Evolutionary conservation across 2,329 filamentous ascomycete species (phyloP).

Genomic region (Didymella lethalis): DNA sequence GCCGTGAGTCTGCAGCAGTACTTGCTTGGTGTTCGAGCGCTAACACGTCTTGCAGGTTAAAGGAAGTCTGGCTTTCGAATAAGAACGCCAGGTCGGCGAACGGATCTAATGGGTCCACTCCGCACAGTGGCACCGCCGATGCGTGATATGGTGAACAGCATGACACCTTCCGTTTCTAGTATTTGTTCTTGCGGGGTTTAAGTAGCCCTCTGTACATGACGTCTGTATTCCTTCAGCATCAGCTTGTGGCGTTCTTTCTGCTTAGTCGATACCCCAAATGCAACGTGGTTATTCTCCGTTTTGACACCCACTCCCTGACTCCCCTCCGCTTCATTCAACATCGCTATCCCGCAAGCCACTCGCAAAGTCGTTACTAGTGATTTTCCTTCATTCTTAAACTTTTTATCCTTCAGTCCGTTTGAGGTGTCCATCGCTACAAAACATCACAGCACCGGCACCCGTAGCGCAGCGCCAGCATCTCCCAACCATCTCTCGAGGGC

Average conservation of each 20-base stretch:
- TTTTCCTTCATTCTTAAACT: background rate
- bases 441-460: background rate
- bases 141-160: background rate
- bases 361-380: background rate
- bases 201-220: slow-evolving; percentile 28
- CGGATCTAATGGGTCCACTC: slow-evolving; percentile 33
- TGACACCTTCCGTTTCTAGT: slow-evolving; percentile 2
- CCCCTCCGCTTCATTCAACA: background rate
- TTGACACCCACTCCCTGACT: background rate
- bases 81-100: slow-evolving; percentile 38
- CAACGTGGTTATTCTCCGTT: background rate
- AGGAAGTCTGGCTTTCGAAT: slow-evolving; percentile 70
- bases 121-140: slow-evolving; percentile 30
- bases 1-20: slow-evolving; percentile 62
- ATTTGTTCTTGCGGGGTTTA: background rate
- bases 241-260: slow-evolving; percentile 11
- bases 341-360: background rate
- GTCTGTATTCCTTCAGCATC: slow-evolving; percentile 21
- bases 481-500: slow-evolving; percentile 57
- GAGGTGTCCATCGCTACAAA: background rate
- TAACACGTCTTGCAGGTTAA: slow-evolving; percentile 59
- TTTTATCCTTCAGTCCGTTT: no score
- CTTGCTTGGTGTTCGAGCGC: background rate
- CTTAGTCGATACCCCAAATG: slow-evolving; percentile 17
- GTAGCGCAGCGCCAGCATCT: slow-evolving; percentile 53